Conservation (phyloP, 2,329 filamentous ascomycete species). For the Fonsecaea erecta region DNA sequence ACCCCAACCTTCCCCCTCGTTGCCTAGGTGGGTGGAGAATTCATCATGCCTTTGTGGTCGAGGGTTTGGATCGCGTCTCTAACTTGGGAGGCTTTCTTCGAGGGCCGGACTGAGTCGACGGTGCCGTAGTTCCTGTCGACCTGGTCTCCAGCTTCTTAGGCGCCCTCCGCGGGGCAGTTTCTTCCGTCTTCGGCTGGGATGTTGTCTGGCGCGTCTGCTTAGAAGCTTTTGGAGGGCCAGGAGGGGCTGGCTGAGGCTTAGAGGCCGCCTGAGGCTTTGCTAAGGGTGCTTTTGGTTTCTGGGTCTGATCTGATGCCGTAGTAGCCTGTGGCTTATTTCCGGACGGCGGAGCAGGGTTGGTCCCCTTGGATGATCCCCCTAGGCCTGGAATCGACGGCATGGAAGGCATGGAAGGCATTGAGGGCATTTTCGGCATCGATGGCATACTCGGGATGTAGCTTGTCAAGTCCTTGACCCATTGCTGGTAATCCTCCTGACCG, state of each 20-base stretch:
- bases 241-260: constrained; percentile 9
- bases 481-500: constrained; percentile 17
- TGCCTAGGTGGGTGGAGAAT: neutral
- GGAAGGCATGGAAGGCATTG: constrained; percentile 15
- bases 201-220: neutral
- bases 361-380: constrained; percentile 14
- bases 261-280: constrained; percentile 11
- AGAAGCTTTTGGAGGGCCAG: neutral
- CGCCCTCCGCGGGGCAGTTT: constrained; percentile 1
- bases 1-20: neutral
- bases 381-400: constrained; percentile 24
- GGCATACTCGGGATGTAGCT: constrained; percentile 26
- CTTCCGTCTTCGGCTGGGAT: constrained; percentile 3
- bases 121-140: constrained; percentile 5
- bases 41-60: constrained; percentile 10
- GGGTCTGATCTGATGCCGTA: constrained; percentile 14
- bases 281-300: constrained; percentile 11
- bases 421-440: constrained; percentile 23
- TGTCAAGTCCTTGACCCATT: constrained; percentile 23
- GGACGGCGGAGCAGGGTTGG: constrained; percentile 2
- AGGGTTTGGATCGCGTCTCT: constrained; percentile 14
- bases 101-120: constrained; percentile 1
- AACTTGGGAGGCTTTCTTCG: constrained; percentile 21
- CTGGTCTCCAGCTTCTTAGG: constrained; percentile 17
- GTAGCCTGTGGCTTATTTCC: constrained; percentile 3